Percentiles rank a stretch among this genome's conserved stretches.
Conservation (phyloP, 2,329 filamentous ascomycete genomes). For the Incumbomyces lentus region DNA sequence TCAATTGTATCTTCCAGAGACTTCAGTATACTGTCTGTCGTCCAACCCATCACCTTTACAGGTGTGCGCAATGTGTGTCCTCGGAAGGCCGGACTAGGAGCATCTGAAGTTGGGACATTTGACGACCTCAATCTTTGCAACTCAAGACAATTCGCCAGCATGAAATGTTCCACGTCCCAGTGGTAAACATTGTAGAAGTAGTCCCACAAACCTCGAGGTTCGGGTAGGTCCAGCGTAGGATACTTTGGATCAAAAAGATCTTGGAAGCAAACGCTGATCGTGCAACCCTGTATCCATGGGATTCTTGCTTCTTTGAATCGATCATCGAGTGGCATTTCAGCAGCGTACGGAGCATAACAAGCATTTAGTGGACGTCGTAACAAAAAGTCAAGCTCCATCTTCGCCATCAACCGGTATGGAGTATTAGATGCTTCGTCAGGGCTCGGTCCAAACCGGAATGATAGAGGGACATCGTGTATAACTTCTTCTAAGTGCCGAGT, state of each 20-base stretch:
- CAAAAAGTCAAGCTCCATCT: constrained; percentile 23
- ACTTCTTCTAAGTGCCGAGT: constrained; percentile 16
- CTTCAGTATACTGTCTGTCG: constrained; percentile 11
- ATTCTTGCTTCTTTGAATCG: constrained; percentile 18
- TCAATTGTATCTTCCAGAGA: constrained; percentile 14
- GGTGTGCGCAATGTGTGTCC: neutral
- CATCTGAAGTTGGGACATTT: neutral
- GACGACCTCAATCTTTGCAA: constrained; percentile 11
- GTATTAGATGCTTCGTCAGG: constrained; percentile 16
- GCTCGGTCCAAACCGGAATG: constrained; percentile 15
- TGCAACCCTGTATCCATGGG: constrained; percentile 21
- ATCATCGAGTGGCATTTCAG: constrained; percentile 11
- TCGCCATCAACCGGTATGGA: constrained; percentile 16
- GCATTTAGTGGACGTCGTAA: constrained; percentile 24
- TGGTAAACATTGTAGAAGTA: constrained; percentile 18
- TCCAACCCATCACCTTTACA: constrained; percentile 9
- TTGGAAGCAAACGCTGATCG: constrained; percentile 23
- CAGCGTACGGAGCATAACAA: constrained; percentile 22
- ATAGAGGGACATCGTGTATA: constrained; percentile 15
- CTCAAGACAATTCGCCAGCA: constrained; percentile 16
- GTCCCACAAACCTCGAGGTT: constrained; percentile 20
- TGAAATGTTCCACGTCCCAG: constrained; percentile 13
- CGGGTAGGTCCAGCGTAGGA: constrained; percentile 21
- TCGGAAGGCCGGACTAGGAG: neutral
- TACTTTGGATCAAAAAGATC: constrained; percentile 26